phyloP scores from a whole-genome alignment of 73 alveolate genomes.

The Paramecium sonneborni region DNA sequence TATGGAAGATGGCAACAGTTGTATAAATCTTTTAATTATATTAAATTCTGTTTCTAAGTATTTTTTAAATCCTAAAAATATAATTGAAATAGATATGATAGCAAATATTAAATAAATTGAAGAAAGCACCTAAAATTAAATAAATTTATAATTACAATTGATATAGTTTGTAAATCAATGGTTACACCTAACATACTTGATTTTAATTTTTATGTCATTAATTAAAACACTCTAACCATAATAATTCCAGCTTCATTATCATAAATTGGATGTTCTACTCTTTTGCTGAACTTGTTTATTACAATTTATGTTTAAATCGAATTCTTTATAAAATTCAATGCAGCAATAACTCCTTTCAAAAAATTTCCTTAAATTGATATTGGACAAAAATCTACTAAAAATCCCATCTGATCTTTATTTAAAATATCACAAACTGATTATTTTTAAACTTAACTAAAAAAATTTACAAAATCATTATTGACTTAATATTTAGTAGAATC shows the following conservation, averaged over 20 bases:
- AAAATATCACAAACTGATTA: not conserved
- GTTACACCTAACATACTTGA: not conserved
- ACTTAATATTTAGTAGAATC: not conserved
- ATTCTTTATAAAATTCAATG: slow-evolving; percentile 7
- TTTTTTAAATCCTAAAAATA: not conserved
- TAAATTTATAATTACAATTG: not conserved
- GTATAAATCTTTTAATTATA: not conserved
- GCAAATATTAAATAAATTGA: not conserved
- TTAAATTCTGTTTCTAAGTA: not conserved
- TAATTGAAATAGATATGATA: not conserved
- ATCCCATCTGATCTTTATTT: not conserved
- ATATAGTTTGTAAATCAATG: not conserved
- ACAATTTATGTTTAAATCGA: not conserved
- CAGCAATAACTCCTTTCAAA: not conserved
- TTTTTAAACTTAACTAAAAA: not conserved
- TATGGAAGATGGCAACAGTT: not conserved
- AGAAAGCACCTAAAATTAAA: not conserved
- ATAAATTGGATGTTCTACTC: not conserved
- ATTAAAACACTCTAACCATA: not conserved
- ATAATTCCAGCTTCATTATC: slow-evolving; percentile 23
- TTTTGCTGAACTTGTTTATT: not conserved
- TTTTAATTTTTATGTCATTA: not conserved
- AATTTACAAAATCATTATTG: not conserved
- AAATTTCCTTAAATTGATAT: not conserved
- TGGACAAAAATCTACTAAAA: not conserved